These are phyloP conservation scores for Colletotrichum brevisporum DNA, from an alignment of 2,329 filamentous ascomycete species.

Conservation along the genomic window DNA sequence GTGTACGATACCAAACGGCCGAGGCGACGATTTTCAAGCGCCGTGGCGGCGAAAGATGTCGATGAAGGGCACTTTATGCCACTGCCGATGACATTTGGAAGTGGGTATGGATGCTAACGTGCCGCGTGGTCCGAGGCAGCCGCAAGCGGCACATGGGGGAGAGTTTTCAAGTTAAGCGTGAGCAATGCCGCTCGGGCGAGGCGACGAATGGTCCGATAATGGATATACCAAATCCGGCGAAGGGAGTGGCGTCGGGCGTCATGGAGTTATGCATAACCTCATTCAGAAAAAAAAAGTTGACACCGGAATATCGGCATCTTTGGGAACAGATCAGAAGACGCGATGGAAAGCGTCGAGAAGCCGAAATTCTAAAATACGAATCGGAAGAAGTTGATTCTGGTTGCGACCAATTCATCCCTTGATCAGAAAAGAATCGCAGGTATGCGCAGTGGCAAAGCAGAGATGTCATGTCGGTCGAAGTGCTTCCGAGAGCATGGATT, in stretches of 20 bases:
- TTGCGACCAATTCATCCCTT: background rate
- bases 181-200: slow-evolving; percentile 16
- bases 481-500: background rate
- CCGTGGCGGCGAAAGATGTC: slow-evolving; percentile 7
- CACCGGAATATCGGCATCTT: slow-evolving; percentile 15
- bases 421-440: background rate
- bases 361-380: slow-evolving; percentile 1
- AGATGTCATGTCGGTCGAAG: background rate
- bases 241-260: slow-evolving; percentile 26
- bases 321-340: slow-evolving; percentile 3
- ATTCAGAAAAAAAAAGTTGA: slow-evolving; percentile 12
- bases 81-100: background rate
- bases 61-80: background rate
- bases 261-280: slow-evolving; percentile 25
- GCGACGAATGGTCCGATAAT: slow-evolving; percentile 14
- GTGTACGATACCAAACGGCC: background rate
- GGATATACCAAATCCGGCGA: slow-evolving; percentile 28
- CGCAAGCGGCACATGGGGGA: slow-evolving; percentile 21
- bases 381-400: background rate
- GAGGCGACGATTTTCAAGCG: slow-evolving; percentile 4
- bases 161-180: background rate
- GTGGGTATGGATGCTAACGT: background rate
- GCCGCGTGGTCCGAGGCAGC: slow-evolving; percentile 5
- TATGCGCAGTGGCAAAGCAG: background rate
- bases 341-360: slow-evolving; percentile 6